These are phyloP conservation scores for Liriodendron chinense DNA, from an alignment of 164 flowering plant species.

Conservation along the genomic window DNA sequence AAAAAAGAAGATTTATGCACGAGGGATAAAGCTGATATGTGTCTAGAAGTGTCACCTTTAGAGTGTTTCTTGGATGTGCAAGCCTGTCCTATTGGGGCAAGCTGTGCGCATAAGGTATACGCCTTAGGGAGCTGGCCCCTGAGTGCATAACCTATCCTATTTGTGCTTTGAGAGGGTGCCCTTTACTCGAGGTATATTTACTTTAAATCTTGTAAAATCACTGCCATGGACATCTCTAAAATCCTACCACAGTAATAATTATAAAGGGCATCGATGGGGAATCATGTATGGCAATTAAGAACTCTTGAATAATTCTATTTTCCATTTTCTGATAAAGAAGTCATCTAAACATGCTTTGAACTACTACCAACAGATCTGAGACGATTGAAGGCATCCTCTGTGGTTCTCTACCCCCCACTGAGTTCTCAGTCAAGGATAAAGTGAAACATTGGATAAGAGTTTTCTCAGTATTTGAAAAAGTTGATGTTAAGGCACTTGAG, in stretches of 20 bases:
- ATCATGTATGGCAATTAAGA: background rate
- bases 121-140: background rate
- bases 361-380: slow-evolving; percentile 66
- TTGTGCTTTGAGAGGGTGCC: background rate
- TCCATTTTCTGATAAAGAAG: background rate
- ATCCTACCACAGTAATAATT: background rate
- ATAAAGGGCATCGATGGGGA: background rate
- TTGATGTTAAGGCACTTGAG: slow-evolving; percentile 92
- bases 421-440: slow-evolving; percentile 54
- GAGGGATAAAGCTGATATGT: too few species aligned
- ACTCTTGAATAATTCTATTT: background rate
- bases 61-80: background rate
- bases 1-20: too few species aligned
- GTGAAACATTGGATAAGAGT: slow-evolving; percentile 67
- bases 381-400: slow-evolving; percentile 66
- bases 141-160: background rate
- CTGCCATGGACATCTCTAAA: background rate
- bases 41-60: background rate
- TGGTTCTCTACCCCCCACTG: slow-evolving; percentile 60
- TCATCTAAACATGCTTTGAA: slow-evolving; percentile 1
- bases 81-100: background rate
- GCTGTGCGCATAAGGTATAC: background rate
- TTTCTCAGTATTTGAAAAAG: slow-evolving; percentile 74
- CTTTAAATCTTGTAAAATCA: background rate
- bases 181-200: background rate